Conservation (phyloP, 2,329 filamentous ascomycete species). For the Arthrinium puccinioides region DNA sequence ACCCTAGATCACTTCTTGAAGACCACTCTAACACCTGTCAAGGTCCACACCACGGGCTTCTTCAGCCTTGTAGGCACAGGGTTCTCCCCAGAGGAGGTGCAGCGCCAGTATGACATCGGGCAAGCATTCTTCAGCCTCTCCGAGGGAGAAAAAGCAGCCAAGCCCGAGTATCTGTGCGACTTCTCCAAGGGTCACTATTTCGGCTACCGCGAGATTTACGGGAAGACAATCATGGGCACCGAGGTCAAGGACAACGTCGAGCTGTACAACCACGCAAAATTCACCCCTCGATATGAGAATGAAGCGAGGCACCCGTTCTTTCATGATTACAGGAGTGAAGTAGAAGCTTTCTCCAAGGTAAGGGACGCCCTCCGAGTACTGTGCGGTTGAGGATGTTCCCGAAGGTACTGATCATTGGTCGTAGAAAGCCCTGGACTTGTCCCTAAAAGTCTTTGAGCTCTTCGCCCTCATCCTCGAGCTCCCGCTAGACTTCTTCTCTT, state of each 20-base stretch:
- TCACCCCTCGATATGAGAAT: slow-evolving; percentile 29
- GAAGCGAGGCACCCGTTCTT: slow-evolving; percentile 29
- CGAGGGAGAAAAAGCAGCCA: slow-evolving; percentile 33
- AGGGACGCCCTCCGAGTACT: slow-evolving; percentile 4
- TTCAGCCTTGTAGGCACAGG: slow-evolving; percentile 50
- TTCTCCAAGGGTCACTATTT: slow-evolving; percentile 39
- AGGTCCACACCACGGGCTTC: slow-evolving; percentile 32
- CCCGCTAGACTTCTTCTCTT: slow-evolving; percentile 43
- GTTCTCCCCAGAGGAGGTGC: slow-evolving; percentile 41
- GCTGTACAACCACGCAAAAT: slow-evolving; percentile 48
- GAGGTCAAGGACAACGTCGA: slow-evolving; percentile 40
- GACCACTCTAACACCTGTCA: background rate
- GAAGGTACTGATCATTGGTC: background rate
- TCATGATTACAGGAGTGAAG: slow-evolving; percentile 32
- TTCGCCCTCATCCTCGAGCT: slow-evolving; percentile 45
- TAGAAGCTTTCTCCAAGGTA: slow-evolving; percentile 40
- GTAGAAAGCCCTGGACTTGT: slow-evolving; percentile 2
- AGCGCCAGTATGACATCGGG: slow-evolving; percentile 40
- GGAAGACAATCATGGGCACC: slow-evolving; percentile 19
- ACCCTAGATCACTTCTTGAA: background rate
- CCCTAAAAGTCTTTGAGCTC: slow-evolving; percentile 16
- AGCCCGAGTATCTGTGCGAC: slow-evolving; percentile 38
- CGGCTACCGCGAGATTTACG: slow-evolving; percentile 33
- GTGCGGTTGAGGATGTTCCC: background rate
- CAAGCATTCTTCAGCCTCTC: slow-evolving; percentile 39